These are phyloP conservation scores for Camellia granthamiana DNA, from an alignment of 148 eudicot species.

Conservation along the genomic window DNA sequence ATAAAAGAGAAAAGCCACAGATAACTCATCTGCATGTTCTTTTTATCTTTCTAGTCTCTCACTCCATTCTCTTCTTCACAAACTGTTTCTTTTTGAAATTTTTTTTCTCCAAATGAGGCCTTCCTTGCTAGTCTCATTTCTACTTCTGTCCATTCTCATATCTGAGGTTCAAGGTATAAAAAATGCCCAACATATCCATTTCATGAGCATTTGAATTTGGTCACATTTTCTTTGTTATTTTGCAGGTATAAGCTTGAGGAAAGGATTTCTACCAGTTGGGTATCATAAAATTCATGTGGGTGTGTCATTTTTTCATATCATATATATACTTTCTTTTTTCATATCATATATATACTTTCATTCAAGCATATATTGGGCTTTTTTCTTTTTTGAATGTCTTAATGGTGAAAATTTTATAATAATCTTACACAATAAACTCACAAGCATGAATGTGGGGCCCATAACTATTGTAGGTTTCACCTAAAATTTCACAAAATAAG, in stretches of 20 bases:
- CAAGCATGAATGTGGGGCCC: no score
- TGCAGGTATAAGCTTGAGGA: constrained; percentile 27
- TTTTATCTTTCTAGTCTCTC: background rate
- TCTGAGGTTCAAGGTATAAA: constrained; percentile 40
- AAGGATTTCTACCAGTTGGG: constrained; percentile 12
- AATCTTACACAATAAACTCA: no score
- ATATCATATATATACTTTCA: background rate
- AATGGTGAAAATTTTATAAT: background rate
- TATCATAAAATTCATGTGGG: constrained; percentile 20
- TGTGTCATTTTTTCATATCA: background rate
- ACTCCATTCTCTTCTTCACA: background rate
- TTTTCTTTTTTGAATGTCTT: background rate
- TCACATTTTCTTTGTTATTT: background rate
- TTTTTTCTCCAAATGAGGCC: constrained; percentile 26
- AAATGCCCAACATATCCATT: background rate
- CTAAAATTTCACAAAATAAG: no score
- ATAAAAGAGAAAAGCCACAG: background rate
- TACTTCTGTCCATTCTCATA: constrained; percentile 32
- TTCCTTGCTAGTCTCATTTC: constrained; percentile 29
- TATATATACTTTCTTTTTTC: background rate
- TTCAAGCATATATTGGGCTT: background rate
- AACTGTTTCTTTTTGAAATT: background rate
- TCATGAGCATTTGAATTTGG: background rate
- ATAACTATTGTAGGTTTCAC: no score
- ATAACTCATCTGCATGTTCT: no score